Base-by-base conservation (phyloP, 148 eudicot genomes). In the Hydrangea macrophylla region DNA sequence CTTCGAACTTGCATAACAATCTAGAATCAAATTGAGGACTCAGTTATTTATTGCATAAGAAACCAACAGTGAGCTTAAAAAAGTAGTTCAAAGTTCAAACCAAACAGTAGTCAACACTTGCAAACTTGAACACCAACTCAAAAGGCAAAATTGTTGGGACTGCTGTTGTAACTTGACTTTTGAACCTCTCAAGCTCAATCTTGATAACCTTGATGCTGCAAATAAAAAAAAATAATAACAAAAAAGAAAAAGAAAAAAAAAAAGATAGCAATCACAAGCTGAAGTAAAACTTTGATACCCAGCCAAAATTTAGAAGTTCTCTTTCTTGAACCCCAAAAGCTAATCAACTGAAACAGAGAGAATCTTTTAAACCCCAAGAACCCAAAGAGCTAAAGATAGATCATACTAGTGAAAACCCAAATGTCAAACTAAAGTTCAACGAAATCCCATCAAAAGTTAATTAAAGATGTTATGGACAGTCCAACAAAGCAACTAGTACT, bases 281-380 rank as follows among this genome's bases (percentile, higher is more conserved):
- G 44, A 18, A 37, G 45, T 13, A 60, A 36, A 39, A n/a, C 20
- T n/a, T 33, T 22, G 35, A 32, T 7, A 3, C 15, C 18, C 12
- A 33, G 25, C 26, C 39, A 35, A 28, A 31, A 18, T n/a, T 33
- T n/a, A n/a, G 2, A 13, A 35, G 31, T 17, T 0, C 9, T 18
- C 39, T 35, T 35, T 35, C 64, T 61, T 61, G 50, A 61, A 50
- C 65, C 50, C 20, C 56, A 28, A 64, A 22, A 60, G 0, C 22
- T 27, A 60, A n/a, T 1, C 55, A 4, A 60, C 45, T 20, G 27
- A 23, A 60, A n/a, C 36, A 23, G n/a, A 28, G 60, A 27, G 27
- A 27, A 37, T 28, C 9, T 40, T 58, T 26, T 11, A 35, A 68
- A 68, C 11, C 15, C 37, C 40, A n/a, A 22, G 10, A 24, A 69